Conservation (phyloP, 441 rosid species). For the Melastoma candidum region DNA sequence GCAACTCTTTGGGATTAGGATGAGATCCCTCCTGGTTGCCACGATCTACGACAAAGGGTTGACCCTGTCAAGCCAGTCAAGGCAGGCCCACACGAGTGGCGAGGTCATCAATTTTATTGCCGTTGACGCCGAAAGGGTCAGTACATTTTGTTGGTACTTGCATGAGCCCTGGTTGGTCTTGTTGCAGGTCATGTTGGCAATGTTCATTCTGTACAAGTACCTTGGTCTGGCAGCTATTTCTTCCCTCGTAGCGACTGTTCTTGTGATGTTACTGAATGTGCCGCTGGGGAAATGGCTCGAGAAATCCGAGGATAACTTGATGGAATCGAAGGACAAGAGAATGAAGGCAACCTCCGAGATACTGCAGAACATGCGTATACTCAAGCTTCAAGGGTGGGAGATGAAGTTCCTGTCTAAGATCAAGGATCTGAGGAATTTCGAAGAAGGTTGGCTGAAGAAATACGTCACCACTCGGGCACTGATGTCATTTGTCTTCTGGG, state of each 20-base stretch:
- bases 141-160: constrained; percentile 34
- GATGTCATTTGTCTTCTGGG: constrained; percentile 31
- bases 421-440: neutral
- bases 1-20: constrained; percentile 36
- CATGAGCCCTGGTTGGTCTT: constrained; percentile 45
- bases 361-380: neutral
- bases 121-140: constrained; percentile 59
- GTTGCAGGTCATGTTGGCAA: constrained; percentile 38
- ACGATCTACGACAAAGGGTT: constrained; percentile 47
- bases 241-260: constrained; percentile 29
- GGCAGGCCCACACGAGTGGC: constrained; percentile 44
- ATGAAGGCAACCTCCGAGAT: neutral
- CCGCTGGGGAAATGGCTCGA: constrained; percentile 41
- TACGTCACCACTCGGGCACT: constrained; percentile 14
- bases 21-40: constrained; percentile 28
- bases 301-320: constrained; percentile 27
- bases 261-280: constrained; percentile 39
- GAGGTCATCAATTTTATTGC: constrained; percentile 59
- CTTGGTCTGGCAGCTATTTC: constrained; percentile 49
- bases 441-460: neutral
- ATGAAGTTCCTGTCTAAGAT: neutral
- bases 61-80: constrained; percentile 40
- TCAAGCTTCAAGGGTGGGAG: neutral
- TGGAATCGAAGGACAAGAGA: neutral
- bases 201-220: constrained; percentile 40